Base-by-base conservation (phyloP, 768 basidiomycete genomes). In the Mycena olivaceomarginata region DNA sequence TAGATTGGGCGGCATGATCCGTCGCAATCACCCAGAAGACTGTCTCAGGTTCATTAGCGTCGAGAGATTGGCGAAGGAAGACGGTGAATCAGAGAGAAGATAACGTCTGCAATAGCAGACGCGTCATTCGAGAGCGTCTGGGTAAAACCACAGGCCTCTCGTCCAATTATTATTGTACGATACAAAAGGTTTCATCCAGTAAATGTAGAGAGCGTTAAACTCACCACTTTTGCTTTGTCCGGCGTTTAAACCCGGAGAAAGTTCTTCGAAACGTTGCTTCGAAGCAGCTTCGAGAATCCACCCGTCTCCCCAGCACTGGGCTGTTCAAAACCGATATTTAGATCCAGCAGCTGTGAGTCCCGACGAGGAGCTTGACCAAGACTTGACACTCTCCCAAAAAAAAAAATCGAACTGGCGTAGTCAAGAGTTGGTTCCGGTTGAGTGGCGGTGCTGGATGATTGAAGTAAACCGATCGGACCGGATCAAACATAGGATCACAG, bases 11-110 rank as follows among this genome's bases (percentile, higher is more conserved):
- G 40, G 67, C 43, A 74, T 79, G 78, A 79, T 79, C 78, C 72
- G 72, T 68, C 65, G 10, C 16, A 5, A 56, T 65, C 67, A 46
- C 11, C 73, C 67, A 45, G 39, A 53, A 48, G 31, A 31, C 31
- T 31, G 45, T 53, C 18, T n/a, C 5, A 15, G 16, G 39, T 65
- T 65, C 39, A 45, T 78, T 45, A 72, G 73, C 56, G 59, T 48
- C 51, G 13, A 12, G 16, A 73, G 63, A 63, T 65, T 66, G 62
- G 45, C 66, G 74, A 48, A 67, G 59, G 57, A 59, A 39, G 64
- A 70, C 10, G 25, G 39, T 45, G 16, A 66, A 76, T 79, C 78
- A 79, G 78, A 79, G 78, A 79, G 78, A 79, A 79, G 78, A 79
- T 79, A 76, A 69, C 60, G 75, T 74, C 78, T 68, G 69, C 72